Evolutionary conservation across 306 rosid species (phyloP).

Genomic region (Psophocarpus tetragonolobus): DNA sequence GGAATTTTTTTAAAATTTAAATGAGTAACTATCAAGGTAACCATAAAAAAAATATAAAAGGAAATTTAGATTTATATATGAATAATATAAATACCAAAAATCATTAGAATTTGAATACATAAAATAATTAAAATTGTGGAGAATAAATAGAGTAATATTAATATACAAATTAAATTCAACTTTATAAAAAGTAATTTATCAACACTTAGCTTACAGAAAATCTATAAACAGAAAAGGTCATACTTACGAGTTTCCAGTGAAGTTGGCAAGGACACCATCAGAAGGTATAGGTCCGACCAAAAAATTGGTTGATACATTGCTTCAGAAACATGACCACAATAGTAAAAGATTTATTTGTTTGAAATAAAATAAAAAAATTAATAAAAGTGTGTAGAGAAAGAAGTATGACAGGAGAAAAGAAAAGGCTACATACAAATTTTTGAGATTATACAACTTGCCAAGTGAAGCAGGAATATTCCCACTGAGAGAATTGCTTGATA

Average conservation of each 20-base stretch:
- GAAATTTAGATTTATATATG: not conserved
- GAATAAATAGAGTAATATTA: not conserved
- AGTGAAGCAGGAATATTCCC: constrained; percentile 81
- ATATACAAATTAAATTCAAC: constrained; percentile 4
- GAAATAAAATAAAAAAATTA: not conserved
- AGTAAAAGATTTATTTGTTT: not conserved
- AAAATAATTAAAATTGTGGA: not conserved
- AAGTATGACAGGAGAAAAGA: constrained; percentile 24
- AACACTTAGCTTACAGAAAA: constrained; percentile 25
- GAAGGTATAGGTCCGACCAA: constrained; percentile 92
- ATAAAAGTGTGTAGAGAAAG: constrained; percentile 21
- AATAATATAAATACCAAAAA: not conserved
- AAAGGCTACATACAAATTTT: constrained; percentile 60
- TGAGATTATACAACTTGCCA: constrained; percentile 76
- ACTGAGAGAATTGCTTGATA: constrained; percentile 89
- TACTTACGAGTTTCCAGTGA: constrained; percentile 84
- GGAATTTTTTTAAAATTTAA: not conserved
- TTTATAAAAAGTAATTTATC: not conserved
- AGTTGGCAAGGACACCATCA: constrained; percentile 80
- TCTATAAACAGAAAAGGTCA: constrained; percentile 25
- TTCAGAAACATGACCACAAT: constrained; percentile 40
- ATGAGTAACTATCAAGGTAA: not conserved
- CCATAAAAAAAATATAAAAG: not conserved
- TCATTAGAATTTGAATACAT: not conserved
- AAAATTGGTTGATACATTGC: constrained; percentile 91